phyloP scores from a whole-genome alignment of 2,329 filamentous ascomycete genomes.

The Diplodia corticola region DNA sequence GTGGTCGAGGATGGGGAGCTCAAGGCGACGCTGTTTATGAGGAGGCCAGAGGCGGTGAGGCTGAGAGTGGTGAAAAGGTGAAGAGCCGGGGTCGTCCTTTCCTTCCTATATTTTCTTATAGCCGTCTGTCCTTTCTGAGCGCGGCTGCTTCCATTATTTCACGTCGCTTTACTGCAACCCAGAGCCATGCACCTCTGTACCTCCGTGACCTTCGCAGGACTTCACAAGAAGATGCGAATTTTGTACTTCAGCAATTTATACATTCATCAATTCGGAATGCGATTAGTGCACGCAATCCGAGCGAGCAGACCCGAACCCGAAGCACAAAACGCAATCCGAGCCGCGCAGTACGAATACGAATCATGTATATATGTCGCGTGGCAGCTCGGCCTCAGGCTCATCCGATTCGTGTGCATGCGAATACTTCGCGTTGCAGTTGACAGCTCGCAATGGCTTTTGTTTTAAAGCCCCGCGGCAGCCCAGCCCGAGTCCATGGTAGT shows the following conservation, averaged over 20 bases:
- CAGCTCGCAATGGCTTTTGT: background rate
- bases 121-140: no score
- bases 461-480: background rate
- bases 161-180: no score
- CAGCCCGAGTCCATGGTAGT: background rate
- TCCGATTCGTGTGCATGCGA: background rate
- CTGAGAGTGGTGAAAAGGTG: background rate
- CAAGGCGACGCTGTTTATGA: slow-evolving; percentile 1
- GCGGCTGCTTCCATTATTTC: no score
- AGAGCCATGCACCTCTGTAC: no score
- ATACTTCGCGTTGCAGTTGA: background rate
- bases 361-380: background rate
- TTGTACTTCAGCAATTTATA: no score
- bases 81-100: no score
- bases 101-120: no score
- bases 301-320: background rate
- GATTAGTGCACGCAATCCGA: background rate
- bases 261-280: no score
- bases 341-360: background rate
- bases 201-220: no score
- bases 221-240: no score
- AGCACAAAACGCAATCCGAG: background rate
- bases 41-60: background rate
- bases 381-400: background rate
- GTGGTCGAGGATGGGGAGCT: slow-evolving; percentile 21